Conservation (phyloP, 371 early-diverging fungal species). For the Mortierella sp. region DNA sequence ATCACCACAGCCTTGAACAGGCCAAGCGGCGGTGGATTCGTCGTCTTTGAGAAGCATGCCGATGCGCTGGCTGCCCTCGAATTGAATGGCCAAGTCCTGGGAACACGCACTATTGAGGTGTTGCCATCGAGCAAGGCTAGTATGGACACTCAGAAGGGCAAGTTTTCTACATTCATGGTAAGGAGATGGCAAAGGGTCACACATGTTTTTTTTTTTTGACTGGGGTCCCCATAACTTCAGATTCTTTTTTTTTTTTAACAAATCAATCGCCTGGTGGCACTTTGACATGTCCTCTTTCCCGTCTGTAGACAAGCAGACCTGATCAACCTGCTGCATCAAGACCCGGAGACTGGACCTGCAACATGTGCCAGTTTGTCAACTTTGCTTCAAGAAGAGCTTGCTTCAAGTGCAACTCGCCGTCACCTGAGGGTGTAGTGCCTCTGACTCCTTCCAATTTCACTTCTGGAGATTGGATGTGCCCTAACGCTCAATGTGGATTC, state of each 20-base stretch:
- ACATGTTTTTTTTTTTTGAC: neutral
- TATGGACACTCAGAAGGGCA: constrained; percentile 43
- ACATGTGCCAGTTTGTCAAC: constrained; percentile 79
- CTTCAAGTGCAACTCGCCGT: constrained; percentile 72
- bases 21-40: constrained; percentile 72
- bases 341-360: constrained; percentile 85
- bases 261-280: constrained; percentile 16
- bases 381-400: constrained; percentile 78
- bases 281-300: too few species aligned
- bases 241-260: constrained; percentile 2
- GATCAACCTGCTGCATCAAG: constrained; percentile 49
- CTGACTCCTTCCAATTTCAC: constrained; percentile 58
- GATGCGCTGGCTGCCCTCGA: constrained; percentile 73
- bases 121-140: constrained; percentile 59
- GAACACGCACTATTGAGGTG: constrained; percentile 75
- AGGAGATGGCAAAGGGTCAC: neutral
- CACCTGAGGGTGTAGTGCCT: constrained; percentile 51
- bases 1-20: constrained; percentile 20
- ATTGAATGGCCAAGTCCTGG: constrained; percentile 75
- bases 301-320: constrained; percentile 6
- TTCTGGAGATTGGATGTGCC: constrained; percentile 82
- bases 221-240: neutral
- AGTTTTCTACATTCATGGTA: constrained; percentile 31
- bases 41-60: constrained; percentile 63
- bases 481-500: constrained; percentile 72